A percentile compares a stretch with the other conserved stretches of the same genome.
These are phyloP conservation scores for Bromus sterilis DNA, from an alignment of 176 grass and related monocot species.

Conservation along the genomic window DNA sequence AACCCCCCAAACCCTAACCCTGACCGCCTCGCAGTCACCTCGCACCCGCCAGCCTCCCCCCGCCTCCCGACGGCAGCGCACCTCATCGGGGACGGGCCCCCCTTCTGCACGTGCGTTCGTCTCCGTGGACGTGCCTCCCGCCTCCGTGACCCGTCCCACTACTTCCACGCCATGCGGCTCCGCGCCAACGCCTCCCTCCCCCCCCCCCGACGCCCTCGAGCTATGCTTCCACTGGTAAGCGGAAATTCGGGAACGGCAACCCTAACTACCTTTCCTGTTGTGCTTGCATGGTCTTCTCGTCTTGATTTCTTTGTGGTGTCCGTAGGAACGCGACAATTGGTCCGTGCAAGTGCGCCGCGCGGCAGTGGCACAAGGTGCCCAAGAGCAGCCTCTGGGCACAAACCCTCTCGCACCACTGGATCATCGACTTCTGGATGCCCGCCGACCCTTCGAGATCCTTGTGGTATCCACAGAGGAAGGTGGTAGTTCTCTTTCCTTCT, in stretches of 20 bases:
- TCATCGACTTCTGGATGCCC: constrained; percentile 62
- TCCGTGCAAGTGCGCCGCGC: constrained; percentile 66
- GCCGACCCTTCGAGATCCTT: constrained; percentile 43
- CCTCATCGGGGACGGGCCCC: constrained; percentile 2
- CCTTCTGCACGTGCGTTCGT: constrained; percentile 53
- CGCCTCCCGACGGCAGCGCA: constrained; percentile 25
- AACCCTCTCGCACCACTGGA: constrained; percentile 58
- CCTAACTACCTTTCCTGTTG: constrained; percentile 14
- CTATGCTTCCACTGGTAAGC: constrained; percentile 85
- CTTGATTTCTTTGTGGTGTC: constrained; percentile 1
- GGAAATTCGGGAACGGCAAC: not conserved
- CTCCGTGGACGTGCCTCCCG: too few species aligned
- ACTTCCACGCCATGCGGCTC: too few species aligned
- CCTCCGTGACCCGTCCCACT: too few species aligned
- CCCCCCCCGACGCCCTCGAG: constrained; percentile 62
- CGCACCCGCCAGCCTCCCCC: constrained; percentile 6
- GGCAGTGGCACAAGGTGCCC: too few species aligned
- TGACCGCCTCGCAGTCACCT: not conserved
- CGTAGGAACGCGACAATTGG: constrained; percentile 67
- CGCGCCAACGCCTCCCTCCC: constrained; percentile 46
- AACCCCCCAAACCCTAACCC: constrained; percentile 34
- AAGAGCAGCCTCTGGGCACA: too few species aligned
- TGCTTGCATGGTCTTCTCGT: not conserved
- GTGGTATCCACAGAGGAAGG: constrained; percentile 76
- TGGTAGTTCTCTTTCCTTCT: not conserved